These are phyloP conservation scores for Volvox reticuliferus DNA, from an alignment of 139 green algal species.

Conservation along the genomic window DNA sequence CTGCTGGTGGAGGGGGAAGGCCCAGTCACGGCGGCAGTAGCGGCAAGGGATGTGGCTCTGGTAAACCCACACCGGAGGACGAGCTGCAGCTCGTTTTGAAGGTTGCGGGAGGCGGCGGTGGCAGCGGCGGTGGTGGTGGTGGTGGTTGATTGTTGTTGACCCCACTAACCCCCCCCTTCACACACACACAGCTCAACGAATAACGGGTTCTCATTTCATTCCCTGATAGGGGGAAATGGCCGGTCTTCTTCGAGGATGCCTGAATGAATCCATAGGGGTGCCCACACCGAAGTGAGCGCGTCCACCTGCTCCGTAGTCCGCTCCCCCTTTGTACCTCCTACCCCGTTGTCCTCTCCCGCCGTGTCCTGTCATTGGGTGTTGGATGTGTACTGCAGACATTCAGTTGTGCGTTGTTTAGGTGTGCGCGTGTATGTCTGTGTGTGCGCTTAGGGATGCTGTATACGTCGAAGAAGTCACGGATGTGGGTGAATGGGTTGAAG, in stretches of 20 bases:
- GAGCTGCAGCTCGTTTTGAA: conserved; percentile 12
- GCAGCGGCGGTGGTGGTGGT: neutral
- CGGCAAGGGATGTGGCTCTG: neutral
- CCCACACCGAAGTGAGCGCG: neutral
- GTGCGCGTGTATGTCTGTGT: neutral
- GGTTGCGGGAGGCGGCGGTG: conserved; percentile 18
- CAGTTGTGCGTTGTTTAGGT: neutral
- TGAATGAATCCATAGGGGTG: too few relatives aligned
- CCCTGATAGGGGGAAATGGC: neutral
- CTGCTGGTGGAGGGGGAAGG: too few relatives aligned
- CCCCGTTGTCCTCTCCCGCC: neutral
- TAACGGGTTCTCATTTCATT: neutral
- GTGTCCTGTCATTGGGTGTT: neutral
- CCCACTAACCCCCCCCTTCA: too few relatives aligned
- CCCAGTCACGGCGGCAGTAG: neutral
- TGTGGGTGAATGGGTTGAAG: too few relatives aligned
- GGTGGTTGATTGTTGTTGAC: neutral
- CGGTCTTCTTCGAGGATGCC: too few relatives aligned
- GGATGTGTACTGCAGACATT: neutral
- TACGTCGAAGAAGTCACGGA: too few relatives aligned
- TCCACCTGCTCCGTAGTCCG: too few relatives aligned
- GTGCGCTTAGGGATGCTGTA: neutral
- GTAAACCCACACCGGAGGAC: neutral
- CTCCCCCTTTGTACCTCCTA: neutral
- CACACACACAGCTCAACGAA: too few relatives aligned